Evolutionary conservation across 257 asterid genomes (phyloP).

Genomic region (Capsicum chinense): DNA sequence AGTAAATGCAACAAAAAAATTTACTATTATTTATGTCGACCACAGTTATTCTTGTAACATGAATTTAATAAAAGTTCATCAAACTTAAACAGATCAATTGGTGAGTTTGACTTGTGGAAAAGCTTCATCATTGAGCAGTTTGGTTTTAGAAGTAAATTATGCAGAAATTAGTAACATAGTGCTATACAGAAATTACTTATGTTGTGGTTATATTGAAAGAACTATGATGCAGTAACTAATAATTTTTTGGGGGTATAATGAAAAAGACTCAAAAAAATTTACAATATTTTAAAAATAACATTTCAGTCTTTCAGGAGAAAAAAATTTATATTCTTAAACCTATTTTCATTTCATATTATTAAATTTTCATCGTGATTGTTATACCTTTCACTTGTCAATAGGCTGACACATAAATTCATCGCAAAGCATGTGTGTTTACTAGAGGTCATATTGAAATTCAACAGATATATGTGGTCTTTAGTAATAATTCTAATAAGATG

Average conservation of each 20-base stretch:
- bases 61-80: neutral
- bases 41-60: neutral
- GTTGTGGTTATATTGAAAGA: neutral
- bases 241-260: neutral
- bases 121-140: neutral
- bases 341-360: neutral
- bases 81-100: neutral
- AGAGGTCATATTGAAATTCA: neutral
- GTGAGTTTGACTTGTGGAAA: neutral
- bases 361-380: neutral
- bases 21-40: neutral
- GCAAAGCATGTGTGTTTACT: neutral
- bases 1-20: neutral
- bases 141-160: neutral
- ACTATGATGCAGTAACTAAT: neutral
- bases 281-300: neutral
- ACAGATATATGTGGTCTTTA: neutral
- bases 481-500: neutral
- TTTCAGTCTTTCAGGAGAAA: neutral
- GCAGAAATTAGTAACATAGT: neutral
- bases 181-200: neutral
- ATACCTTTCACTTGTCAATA: neutral
- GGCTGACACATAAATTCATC: neutral
- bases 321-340: neutral
- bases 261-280: neutral